Base-by-base conservation (phyloP, 768 basidiomycete species). In the Leucocoprinus leucothites region DNA sequence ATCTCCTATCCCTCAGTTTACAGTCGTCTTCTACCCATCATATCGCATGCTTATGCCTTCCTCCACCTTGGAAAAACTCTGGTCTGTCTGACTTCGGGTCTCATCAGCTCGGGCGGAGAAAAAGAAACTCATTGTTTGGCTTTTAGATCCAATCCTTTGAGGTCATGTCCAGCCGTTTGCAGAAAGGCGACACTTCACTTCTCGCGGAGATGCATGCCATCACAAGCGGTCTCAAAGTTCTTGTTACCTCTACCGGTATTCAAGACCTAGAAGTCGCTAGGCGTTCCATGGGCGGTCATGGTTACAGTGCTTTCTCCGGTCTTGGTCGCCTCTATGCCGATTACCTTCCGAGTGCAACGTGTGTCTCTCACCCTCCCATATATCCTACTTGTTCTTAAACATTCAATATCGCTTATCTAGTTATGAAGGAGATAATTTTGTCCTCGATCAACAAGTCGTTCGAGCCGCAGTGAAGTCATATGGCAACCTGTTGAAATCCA, bases 341-440 rank as follows among this genome's bases (percentile, higher is more conserved):
- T 64, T 82, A 82, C 58, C 71, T 87, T 1, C 86, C 87, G 0
- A 75, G 78, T 50, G 80, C 75, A 22, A 89, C 87, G 82, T 86
- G 62, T 9, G 81, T 71, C n/a, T n/a, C n/a, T n/a, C n/a, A n/a
- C n/a, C n/a, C n/a, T n/a, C 19, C 16, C 13, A 28, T 1, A 25
- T 11, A 2, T n/a, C 22, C 16, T 19, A 52, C 24, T 40, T 40
- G 9, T 18, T 14, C 14, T 4, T 19, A 5, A 46, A 25, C 11
- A 8, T 31, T 22, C 14, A 5, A 35, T 26, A 2, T 19, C 9
- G 28, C 28, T 36, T 16, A 28, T 41, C 0, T 57, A 87, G 86
- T 2, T 89, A 81, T 58, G 89, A 91, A 70, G 88, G 89, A 13
- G 89, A 91, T 63, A 91, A 91, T 64, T 90, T 79, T 57, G 85